Percentiles rank a stretch among this genome's conserved stretches.
phyloP scores from a whole-genome alignment of 2,329 filamentous ascomycete genomes.

The Stemphylium beticola region DNA sequence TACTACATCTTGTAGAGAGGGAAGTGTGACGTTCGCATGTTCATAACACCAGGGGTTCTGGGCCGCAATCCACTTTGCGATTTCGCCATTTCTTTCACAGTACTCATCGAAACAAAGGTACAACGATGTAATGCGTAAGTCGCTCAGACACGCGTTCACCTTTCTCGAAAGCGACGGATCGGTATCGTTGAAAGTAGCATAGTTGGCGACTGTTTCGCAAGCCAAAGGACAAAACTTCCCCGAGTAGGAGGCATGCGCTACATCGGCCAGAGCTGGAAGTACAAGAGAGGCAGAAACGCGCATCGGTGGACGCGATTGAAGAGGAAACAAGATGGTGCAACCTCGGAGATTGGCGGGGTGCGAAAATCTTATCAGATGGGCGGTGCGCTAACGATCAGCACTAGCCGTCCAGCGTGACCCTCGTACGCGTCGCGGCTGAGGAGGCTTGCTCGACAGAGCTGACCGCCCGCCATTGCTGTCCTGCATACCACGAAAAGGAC shows the following conservation, averaged over 20 bases:
- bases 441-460: too few relatives aligned
- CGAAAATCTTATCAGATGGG: slow-evolving; percentile 34
- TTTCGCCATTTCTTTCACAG: slow-evolving; percentile 25
- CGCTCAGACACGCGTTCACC: slow-evolving; percentile 35
- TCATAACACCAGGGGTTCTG: slow-evolving; percentile 31
- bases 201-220: slow-evolving; percentile 38
- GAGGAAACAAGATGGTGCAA: slow-evolving; percentile 10
- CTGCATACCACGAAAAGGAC: background rate
- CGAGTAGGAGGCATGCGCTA: slow-evolving; percentile 19
- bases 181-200: slow-evolving; percentile 43
- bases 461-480: too few relatives aligned
- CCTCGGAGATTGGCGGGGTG: slow-evolving; percentile 19
- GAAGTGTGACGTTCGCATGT: slow-evolving; percentile 30
- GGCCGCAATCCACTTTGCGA: slow-evolving; percentile 24
- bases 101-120: slow-evolving; percentile 40
- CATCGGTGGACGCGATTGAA: slow-evolving; percentile 24
- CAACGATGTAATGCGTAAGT: slow-evolving; percentile 31
- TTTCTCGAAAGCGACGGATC: slow-evolving; percentile 33
- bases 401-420: too few relatives aligned
- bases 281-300: slow-evolving; percentile 18
- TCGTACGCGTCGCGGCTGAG: too few relatives aligned
- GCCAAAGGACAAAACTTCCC: slow-evolving; percentile 39
- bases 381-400: too few relatives aligned
- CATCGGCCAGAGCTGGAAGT: slow-evolving; percentile 8
- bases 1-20: slow-evolving; percentile 34